Evolutionary conservation across 345 rosid species (phyloP).

Genomic region (Citrus reticulata): DNA sequence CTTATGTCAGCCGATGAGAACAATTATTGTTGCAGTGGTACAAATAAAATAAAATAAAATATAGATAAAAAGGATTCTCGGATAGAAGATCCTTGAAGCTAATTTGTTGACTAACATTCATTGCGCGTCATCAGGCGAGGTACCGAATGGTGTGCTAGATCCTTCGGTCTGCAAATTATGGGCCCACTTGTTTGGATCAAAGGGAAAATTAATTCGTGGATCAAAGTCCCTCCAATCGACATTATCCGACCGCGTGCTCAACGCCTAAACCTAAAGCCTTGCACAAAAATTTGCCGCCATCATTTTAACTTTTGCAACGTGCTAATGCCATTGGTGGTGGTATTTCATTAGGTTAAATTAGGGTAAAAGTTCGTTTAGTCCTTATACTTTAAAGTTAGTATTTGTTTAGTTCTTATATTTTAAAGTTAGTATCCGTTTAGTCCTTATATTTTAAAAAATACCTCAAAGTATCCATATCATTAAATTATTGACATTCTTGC

Average conservation of each 20-base stretch:
- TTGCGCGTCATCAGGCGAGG: no score
- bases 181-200: not conserved
- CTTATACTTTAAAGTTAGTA: no score
- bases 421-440: no score
- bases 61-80: not conserved
- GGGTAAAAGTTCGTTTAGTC: no score
- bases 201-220: not conserved
- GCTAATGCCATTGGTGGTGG: not conserved
- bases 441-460: no score
- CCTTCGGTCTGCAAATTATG: constrained; percentile 1
- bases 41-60: not conserved
- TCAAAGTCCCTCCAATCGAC: not conserved
- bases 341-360: not conserved
- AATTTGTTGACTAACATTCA: no score
- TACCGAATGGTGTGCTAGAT: not conserved
- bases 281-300: not conserved
- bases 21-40: not conserved
- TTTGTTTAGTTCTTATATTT: no score
- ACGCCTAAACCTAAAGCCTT: not conserved
- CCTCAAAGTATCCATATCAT: no score
- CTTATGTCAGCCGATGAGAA: not conserved
- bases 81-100: no score
- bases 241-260: not conserved
- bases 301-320: not conserved
- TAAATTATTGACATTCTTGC: no score